Conservation (phyloP, 2,329 filamentous ascomycete genomes). For the Verticillium albo-atrum region DNA sequence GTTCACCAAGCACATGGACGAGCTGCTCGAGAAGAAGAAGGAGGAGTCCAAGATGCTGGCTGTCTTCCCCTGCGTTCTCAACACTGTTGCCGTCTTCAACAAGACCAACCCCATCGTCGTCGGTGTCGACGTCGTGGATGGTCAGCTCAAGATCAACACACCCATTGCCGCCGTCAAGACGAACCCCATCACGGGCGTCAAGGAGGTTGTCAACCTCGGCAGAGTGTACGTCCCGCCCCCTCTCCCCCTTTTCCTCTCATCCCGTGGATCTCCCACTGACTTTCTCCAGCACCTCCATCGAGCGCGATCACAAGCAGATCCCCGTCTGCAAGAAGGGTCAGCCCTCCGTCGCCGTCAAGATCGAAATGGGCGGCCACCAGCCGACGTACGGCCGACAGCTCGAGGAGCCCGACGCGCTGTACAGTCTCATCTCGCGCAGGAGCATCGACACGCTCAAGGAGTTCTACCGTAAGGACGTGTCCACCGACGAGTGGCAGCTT, state of each 20-base stretch:
- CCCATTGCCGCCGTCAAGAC: conserved; percentile 84
- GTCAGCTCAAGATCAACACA: conserved; percentile 79
- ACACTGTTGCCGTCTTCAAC: conserved; percentile 92
- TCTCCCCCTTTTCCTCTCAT: background rate
- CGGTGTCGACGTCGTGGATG: conserved; percentile 92
- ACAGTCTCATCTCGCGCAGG: conserved; percentile 79
- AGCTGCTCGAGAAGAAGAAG: conserved; percentile 85
- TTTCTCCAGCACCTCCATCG: conserved; percentile 75
- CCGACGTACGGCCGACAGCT: conserved; percentile 92
- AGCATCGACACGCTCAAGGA: conserved; percentile 96
- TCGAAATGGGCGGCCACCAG: conserved; percentile 88
- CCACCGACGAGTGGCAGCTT: conserved; percentile 89
- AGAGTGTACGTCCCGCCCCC: conserved; percentile 71
- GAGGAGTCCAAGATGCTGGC: conserved; percentile 93
- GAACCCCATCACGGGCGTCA: conserved; percentile 72
- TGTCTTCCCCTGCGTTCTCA: conserved; percentile 93
- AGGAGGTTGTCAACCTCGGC: conserved; percentile 80
- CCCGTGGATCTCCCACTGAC: background rate
- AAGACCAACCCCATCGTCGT: conserved; percentile 95
- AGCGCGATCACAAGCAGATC: conserved; percentile 96
- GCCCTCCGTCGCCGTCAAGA: conserved; percentile 96
- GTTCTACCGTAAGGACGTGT: conserved; percentile 83
- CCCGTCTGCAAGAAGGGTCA: conserved; percentile 90
- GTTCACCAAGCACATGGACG: conserved; percentile 92
- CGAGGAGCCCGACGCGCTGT: conserved; percentile 84